Evolutionary conservation across 2,329 filamentous ascomycete species (phyloP).

Genomic region (Helotiales sp.): DNA sequence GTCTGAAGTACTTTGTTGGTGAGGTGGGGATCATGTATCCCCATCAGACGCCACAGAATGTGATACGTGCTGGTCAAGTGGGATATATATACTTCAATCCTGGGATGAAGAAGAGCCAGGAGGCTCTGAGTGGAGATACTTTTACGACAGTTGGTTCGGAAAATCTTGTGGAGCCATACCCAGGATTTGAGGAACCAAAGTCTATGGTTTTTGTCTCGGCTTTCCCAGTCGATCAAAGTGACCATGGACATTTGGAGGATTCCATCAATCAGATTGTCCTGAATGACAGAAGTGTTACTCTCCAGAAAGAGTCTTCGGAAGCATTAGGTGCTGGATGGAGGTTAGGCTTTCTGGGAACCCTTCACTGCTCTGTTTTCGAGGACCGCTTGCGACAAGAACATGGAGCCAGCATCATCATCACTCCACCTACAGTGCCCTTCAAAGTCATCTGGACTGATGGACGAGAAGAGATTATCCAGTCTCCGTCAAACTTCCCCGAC

Average conservation of each 20-base stretch:
- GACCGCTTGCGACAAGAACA: slow-evolving; percentile 94
- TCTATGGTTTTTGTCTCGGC: slow-evolving; percentile 99
- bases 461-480: slow-evolving; percentile 78
- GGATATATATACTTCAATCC: slow-evolving; percentile 98
- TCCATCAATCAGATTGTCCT: slow-evolving; percentile 92
- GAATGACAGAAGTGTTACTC: slow-evolving; percentile 92
- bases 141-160: slow-evolving; percentile 84
- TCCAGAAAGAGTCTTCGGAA: slow-evolving; percentile 93
- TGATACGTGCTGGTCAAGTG: slow-evolving; percentile 88
- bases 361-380: slow-evolving; percentile 99
- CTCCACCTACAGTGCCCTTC: slow-evolving; percentile 91
- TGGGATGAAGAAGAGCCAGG: slow-evolving; percentile 95
- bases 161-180: slow-evolving; percentile 76
- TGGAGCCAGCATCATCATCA: slow-evolving; percentile 93
- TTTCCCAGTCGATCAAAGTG: slow-evolving; percentile 88
- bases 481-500: slow-evolving; percentile 87
- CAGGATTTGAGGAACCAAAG: slow-evolving; percentile 96
- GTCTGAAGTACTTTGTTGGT: slow-evolving; percentile 87
- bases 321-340: slow-evolving; percentile 94
- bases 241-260: slow-evolving; percentile 86
- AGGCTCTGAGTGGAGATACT: slow-evolving; percentile 95
- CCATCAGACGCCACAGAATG: slow-evolving; percentile 77
- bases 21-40: slow-evolving; percentile 98
- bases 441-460: slow-evolving; percentile 82
- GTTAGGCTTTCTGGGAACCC: slow-evolving; percentile 90